Evolutionary conservation across 163 green algal genomes (phyloP), one percentile per base, ranked within the genome.

Genomic region (Coccomyxa subellipsoidea): DNA sequence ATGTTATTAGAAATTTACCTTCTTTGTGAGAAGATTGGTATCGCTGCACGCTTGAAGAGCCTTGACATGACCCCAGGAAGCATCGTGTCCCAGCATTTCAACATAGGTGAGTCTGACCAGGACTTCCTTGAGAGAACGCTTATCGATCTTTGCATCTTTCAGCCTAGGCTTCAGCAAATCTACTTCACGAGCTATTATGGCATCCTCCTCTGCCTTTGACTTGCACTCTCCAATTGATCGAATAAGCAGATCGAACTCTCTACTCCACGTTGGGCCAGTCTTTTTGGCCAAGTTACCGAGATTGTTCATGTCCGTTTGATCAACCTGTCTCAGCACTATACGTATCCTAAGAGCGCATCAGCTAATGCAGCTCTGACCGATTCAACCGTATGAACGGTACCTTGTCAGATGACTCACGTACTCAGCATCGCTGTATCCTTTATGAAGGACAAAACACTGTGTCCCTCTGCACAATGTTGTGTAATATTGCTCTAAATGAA

Each of bases 51-150:
- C 85, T 79, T 98, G 97, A 71, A 99, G 90, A 21, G 93, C 95
- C 23, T 96, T 92, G 34, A 98, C 94, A 84, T 98, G 93, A 7
- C 92, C 96, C 85, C 97, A 99, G 73, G 87, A 92, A 0, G 93
- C 95, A 84, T 99, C 96, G 84, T 99, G 96, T 5, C 96, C 96
- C 27, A 99, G 93, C 93, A 99, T 99, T 78, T 99, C 96, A 31
- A 98, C 94, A 79, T 99, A 99, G 2, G 97, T 90, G 10, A 97
- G 87, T 1, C 96, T 91, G 0, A 98, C 87, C n/a, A 98, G 86
- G 53, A 94, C 83, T 82, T 98, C 94, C 81, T 94, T 94, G 18
- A 95, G 91, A 15, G 91, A 84, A 38, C 81, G 84, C 80, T 93
- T 94, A 80, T 98, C 94, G 15, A 96, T 77, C 73, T 93, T 92